Base-by-base conservation (phyloP, 192 early-diverging fungal species). In the Spizellomyces punctatus region DNA sequence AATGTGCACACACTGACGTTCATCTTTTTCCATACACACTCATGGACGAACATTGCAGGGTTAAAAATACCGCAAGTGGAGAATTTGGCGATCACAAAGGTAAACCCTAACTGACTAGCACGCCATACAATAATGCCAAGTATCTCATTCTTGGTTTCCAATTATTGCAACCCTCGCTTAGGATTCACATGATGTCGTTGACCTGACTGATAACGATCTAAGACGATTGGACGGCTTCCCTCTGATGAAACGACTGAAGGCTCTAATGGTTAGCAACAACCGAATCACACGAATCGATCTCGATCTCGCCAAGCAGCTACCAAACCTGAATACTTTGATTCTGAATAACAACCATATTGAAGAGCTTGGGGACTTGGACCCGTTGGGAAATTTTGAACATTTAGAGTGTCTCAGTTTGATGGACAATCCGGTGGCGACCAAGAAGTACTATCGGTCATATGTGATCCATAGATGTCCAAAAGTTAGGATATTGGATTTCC, bases 41-140 rank as follows among this genome's bases (percentile, higher is more conserved):
- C 27, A 36, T 36, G 27, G 27, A 36, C 27, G 27, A 3, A 52
- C 17, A 55, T 42, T 54, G 36, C 79, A 93, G 91, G 88, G 61
- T 86, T 91, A 65, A 93, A 94, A 72, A 95, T 98, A 27, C 85
- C 92, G 52, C 77, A 85, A 67, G 93, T 99, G 67, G 98, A 99
- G 80, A 98, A 99, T 80, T 83, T 99, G 14, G 92, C 94, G 45
- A 91, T 92, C 16, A 94, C 96, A 27, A 96, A 94, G 86, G 92
- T 93, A 78, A 46, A 67, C 67, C 46, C n/a, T 63, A 16, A 5
- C n/a, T 14, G 56, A 19, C 22, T 10, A 7, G 44, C 6, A 10
- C 50, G 48, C 46, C 19, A 17, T 46, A 36, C 49, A 19, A 17
- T 16, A 10, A 19, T 48, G 17, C 19, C 9, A n/a, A 9, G 8